Base-by-base conservation (phyloP, 2,329 filamentous ascomycete genomes). In the Exophiala oligosperma region DNA sequence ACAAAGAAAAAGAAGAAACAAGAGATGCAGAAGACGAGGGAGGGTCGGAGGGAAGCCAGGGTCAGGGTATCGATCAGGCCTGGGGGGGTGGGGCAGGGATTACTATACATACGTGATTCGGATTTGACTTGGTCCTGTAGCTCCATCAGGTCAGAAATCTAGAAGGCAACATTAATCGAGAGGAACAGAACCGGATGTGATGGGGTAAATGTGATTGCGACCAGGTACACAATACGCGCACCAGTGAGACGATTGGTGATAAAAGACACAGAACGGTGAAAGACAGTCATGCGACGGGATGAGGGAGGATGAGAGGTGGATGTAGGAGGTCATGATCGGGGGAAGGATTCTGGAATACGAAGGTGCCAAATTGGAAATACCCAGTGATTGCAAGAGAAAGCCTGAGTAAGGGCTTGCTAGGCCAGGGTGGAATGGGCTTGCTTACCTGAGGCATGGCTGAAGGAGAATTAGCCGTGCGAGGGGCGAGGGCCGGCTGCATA, bases 361-460 rank as follows among this genome's bases (percentile, higher is more conserved):
- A 17, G 17, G 17, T 17, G 17, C 17, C 17, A 17, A 17, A 17
- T 17, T 17, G 17, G 17, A 17, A 17, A 17, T 17, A 17, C 17
- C 17, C 17, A 17, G 17, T 17, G 17, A 17, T 17, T 29, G 8
- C 32, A 35, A 11, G 11, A 23, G 60, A 48, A 54, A 60, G 29
- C 59, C 56, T 60, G 62, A 62, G 54, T 61, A 64, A 63, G 54
- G 55, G 6, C 32, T 8, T 35, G 32, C 9, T 9, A 35, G 32
- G 55, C 41, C 49, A 48, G 54, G 51, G 56, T 52, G 24, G 44
- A 29, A 54, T 56, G 55, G 57, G 46, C 47, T 35, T 56, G 63
- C 63, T 65, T 65, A 65, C 63, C 63, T 65, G 63, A 65, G 63
- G 53, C 51, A 63, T 57, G 48, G 54, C 55, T 21, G 57, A 60